A percentile compares a stretch with the other conserved stretches of the same genome.
Conservation (phyloP, 257 asterid genomes). For the Craterostigma plantagineum region DNA sequence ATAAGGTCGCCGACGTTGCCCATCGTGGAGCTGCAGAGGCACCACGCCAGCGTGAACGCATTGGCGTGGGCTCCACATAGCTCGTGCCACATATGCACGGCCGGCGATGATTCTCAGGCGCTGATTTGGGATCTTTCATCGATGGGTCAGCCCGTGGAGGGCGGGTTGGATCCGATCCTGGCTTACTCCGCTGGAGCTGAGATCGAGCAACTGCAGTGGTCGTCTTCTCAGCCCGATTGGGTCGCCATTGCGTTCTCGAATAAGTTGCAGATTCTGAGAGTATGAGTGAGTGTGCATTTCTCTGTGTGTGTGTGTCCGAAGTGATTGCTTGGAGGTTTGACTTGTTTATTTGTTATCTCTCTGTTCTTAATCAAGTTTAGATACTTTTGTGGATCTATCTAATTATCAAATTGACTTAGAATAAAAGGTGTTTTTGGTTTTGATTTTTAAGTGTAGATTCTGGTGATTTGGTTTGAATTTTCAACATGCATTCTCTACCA, state of each 20-base stretch:
- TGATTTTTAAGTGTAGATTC: too few relatives aligned
- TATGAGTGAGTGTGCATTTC: too few relatives aligned
- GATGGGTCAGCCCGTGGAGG: constrained; percentile 90
- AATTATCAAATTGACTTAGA: too few relatives aligned
- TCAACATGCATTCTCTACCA: too few relatives aligned
- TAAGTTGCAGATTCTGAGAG: constrained; percentile 97
- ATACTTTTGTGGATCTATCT: too few relatives aligned
- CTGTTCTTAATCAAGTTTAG: too few relatives aligned
- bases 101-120: constrained; percentile 96
- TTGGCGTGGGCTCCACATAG: constrained; percentile 99
- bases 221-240: constrained; percentile 96
- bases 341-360: too few relatives aligned
- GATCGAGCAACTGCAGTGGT: constrained; percentile 98
- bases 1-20: constrained; percentile 84
- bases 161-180: constrained; percentile 85
- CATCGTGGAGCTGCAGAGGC: constrained; percentile 89
- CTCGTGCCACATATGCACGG: constrained; percentile 95
- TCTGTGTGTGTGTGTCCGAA: too few relatives aligned
- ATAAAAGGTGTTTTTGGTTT: too few relatives aligned
- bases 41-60: constrained; percentile 92
- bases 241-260: constrained; percentile 89
- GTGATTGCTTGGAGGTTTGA: too few relatives aligned
- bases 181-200: constrained; percentile 95
- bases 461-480: too few relatives aligned
- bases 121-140: constrained; percentile 95